Evolutionary conservation across 495 filamentous ascomycete species (phyloP).

Genomic region (Cenococcum geophilum): DNA sequence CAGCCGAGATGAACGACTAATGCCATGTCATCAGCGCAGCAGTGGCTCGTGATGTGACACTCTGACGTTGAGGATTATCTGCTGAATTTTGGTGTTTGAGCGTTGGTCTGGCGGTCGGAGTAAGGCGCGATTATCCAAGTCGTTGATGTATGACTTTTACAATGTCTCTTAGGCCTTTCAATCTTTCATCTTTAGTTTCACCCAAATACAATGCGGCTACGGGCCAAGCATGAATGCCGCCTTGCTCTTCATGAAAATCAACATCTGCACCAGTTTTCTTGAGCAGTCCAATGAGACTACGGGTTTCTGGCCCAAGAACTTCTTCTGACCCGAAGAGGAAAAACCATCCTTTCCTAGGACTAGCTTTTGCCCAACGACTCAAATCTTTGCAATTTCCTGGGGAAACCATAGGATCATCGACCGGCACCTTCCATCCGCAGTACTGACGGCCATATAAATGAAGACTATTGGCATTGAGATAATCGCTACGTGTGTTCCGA

Average conservation of each 20-base stretch:
- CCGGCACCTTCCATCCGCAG: slow-evolving; percentile 44
- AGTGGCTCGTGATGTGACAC: neutral
- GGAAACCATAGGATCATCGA: slow-evolving; percentile 54
- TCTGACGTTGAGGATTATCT: neutral
- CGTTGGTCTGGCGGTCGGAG: neutral
- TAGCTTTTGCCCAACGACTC: slow-evolving; percentile 56
- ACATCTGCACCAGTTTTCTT: slow-evolving; percentile 45
- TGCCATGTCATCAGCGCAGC: neutral
- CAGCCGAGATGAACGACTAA: neutral
- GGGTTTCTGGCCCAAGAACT: slow-evolving; percentile 60
- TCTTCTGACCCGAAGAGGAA: slow-evolving; percentile 67
- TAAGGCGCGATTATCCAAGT: slow-evolving; percentile 1
- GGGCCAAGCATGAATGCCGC: slow-evolving; percentile 73
- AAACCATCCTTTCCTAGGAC: slow-evolving; percentile 53
- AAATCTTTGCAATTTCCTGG: slow-evolving; percentile 60
- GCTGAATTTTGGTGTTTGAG: neutral
- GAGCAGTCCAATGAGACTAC: slow-evolving; percentile 46
- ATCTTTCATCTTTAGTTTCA: slow-evolving; percentile 47
- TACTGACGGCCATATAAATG: slow-evolving; percentile 61
- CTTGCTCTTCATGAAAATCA: slow-evolving; percentile 47
- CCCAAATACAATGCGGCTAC: slow-evolving; percentile 64
- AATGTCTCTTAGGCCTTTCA: slow-evolving; percentile 52
- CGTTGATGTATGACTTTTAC: slow-evolving; percentile 42
- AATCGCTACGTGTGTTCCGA: slow-evolving; percentile 55
- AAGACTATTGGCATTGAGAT: slow-evolving; percentile 50